Evolutionary conservation across 305 asterid species (phyloP), one percentile per base, ranked within the genome.

Genomic region (Fraxinus albicans): DNA sequence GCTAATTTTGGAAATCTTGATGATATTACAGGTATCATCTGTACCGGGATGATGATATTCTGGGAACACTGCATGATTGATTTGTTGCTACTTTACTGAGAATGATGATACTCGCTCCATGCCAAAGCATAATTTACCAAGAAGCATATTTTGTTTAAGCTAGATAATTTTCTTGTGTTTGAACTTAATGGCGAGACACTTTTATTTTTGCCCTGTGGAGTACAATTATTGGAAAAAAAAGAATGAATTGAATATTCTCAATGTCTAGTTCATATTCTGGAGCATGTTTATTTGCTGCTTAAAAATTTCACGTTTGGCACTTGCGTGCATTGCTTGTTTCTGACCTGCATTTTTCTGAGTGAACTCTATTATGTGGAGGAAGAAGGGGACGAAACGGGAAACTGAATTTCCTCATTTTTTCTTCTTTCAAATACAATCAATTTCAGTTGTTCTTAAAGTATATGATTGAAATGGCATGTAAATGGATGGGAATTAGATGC

Each of bases 11-110:
- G 69, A 40, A n/a, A 79, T 33, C 35, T 65, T 80, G 58, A 29
- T 77, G 2, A 8, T 63, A 10, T 86, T 83, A 58, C 92, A 92
- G 96, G 92, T 92, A 78, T 84, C 93, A 88, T 90, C 84, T 90
- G 79, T 92, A 85, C 87, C 91, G 93, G 9, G 92, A 91, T 15
- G 92, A 92, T 0, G 96, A 92, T 89, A 92, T 92, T 58, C 86
- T 92, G 53, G 96, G 94, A 82, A 88, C 89, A 0, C 83, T 90
- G 82, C 94, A 86, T 19, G 91, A 89, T 55, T 89, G 82, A 79
- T 76, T 67, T 67, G 36, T n/a, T 42, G 8, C 36, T 40, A 35
- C 35, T 76, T 76, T 3, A 23, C 31, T 9, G n/a, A 19, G 40
- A 36, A 36, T 50, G 77, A 53, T 76, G 40, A 21, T 65, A 8